Evolutionary conservation across 305 asterid species (phyloP), one percentile per base, ranked within the genome.

Genomic region (Fraxinus dipetala): DNA sequence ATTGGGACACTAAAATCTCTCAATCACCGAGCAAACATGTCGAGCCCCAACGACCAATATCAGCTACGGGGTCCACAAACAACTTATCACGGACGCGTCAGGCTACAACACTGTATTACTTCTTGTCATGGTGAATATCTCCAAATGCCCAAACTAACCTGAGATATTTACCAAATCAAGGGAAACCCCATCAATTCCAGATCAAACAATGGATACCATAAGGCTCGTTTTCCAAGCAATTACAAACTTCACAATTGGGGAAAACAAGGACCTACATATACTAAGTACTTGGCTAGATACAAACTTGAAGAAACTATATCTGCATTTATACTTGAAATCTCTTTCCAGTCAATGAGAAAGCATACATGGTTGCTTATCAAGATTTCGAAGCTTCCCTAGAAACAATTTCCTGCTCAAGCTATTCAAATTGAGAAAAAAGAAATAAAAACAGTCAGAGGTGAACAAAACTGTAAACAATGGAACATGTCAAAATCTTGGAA

Each of bases 391-490:
- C 70, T 40, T 56, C 78, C 45, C 89, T 83, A n/a, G 83, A 59
- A 56, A 83, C 85, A 38, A 89, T 77, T 85, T 85, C 87, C 80
- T 81, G 80, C 85, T 87, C 91, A 35, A 89, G 73, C 90, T 89
- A 84, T 75, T 61, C 32, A 31, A 77, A 2, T 20, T 20, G 24
- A 43, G 26, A 32, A 36, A 14, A 74, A 2, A 20, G 1, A 26
- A 26, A 26, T 0, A 26, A 5, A 20, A 30, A 36, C 1, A 32
- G 45, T 67, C 24, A 3, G 31, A 54, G 20, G 30, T 9, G 40
- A 18, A 32, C 75, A 51, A 61, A 67, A 73, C 61, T 48, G 70
- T n/a, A 11, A 18, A 73, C 7, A 56, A 24, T 9, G 6, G 14
- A 56, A 26, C 65, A 75, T 3, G 72, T 18, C 72, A 45, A 43